Conservation (phyloP, 208 protist genomes). For the Trichomonas vaginalis region DNA sequence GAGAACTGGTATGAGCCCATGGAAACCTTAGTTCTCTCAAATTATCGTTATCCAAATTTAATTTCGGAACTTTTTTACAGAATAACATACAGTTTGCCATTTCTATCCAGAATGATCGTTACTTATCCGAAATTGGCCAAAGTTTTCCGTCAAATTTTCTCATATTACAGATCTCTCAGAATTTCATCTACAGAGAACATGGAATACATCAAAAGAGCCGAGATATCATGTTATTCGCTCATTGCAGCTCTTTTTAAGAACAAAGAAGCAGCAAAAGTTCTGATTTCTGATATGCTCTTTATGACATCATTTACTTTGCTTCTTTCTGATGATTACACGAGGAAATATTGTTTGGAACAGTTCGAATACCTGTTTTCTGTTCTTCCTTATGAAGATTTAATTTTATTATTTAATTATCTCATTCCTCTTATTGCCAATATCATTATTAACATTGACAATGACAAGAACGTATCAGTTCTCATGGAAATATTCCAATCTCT, state of each 20-base stretch:
- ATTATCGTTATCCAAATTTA: not conserved
- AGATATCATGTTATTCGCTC: not conserved
- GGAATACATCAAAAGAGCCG: not conserved
- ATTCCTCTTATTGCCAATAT: not conserved
- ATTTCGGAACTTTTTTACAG: not conserved
- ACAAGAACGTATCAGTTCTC: not conserved
- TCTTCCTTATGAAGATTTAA: not conserved
- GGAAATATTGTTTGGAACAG: not conserved
- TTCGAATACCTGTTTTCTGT: not conserved
- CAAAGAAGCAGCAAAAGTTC: not conserved
- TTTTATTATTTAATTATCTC: not conserved
- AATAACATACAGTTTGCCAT: not conserved
- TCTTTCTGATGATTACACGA: not conserved
- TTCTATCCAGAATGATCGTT: not conserved
- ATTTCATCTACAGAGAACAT: not conserved
- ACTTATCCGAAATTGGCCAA: not conserved
- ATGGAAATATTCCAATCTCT: not conserved
- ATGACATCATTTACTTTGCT: not conserved
- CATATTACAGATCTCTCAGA: not conserved
- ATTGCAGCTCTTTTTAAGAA: not conserved
- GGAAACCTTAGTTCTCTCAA: not conserved
- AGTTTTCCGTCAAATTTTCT: not conserved
- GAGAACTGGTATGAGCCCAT: not conserved
- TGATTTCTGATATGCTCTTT: not conserved
- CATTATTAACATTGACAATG: not conserved